A percentile compares a stretch with the other conserved stretches of the same genome.
phyloP scores from a whole-genome alignment of 345 rosid species.

The Arabidopsis arenosa region DNA sequence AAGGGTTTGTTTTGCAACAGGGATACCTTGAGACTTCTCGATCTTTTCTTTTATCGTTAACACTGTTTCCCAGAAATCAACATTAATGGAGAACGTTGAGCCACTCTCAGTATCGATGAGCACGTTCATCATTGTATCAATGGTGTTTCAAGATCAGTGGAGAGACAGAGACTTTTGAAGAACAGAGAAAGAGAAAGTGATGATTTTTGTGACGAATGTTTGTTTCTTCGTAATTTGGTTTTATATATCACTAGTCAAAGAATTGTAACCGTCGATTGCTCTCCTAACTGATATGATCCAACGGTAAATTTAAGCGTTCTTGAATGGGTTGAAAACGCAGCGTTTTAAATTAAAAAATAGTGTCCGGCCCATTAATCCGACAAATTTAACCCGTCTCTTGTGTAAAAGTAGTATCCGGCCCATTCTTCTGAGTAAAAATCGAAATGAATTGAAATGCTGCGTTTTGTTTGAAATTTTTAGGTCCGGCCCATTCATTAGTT shows the following conservation, averaged over 20 bases:
- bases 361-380: background rate
- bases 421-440: no score
- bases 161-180: no score
- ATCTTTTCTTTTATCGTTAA: conserved; percentile 69
- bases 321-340: background rate
- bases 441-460: no score
- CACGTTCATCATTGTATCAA: no score
- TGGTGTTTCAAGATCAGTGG: no score
- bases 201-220: no score
- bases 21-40: conserved; percentile 58
- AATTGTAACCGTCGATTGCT: background rate
- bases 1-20: conserved; percentile 56
- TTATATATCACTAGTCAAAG: background rate
- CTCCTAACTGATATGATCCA: background rate
- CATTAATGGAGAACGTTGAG: conserved; percentile 49
- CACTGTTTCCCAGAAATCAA: conserved; percentile 63
- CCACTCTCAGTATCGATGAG: no score
- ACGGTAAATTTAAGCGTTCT: background rate
- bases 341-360: background rate
- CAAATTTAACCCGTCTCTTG: no score
- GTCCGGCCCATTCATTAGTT: no score
- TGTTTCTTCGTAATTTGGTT: background rate
- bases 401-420: no score
- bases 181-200: no score
- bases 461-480: no score